Evolutionary conservation across 2,329 filamentous ascomycete species (phyloP).

Genomic region (Alternaria brassicae): DNA sequence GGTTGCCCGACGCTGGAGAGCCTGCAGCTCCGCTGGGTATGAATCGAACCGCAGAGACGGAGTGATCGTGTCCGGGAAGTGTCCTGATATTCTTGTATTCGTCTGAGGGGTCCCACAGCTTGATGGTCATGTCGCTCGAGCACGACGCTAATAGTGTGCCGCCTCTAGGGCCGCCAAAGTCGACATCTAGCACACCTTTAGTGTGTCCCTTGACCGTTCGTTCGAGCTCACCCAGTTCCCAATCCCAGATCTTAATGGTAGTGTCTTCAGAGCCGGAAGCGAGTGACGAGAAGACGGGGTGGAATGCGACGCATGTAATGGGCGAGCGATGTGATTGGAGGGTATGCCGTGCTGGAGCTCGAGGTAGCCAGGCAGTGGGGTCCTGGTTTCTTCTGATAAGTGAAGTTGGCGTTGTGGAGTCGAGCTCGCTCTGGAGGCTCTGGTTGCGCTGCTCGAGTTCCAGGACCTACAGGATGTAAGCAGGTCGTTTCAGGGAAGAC

Average conservation of each 20-base stretch:
- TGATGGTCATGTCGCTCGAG: slow-evolving; percentile 89
- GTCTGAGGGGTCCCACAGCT: slow-evolving; percentile 90
- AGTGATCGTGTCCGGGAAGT: slow-evolving; percentile 89
- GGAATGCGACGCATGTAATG: slow-evolving; percentile 89
- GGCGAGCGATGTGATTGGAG: slow-evolving; percentile 82
- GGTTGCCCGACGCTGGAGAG: slow-evolving; percentile 78
- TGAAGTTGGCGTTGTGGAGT: slow-evolving; percentile 80
- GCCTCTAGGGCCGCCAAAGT: slow-evolving; percentile 85
- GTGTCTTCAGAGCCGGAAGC: slow-evolving; percentile 91
- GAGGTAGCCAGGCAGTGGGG: slow-evolving; percentile 85
- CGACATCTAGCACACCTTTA: slow-evolving; percentile 84
- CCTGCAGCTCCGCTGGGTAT: slow-evolving; percentile 83
- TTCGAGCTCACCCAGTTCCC: slow-evolving; percentile 90
- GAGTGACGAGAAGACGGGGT: slow-evolving; percentile 87
- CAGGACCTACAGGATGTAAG: slow-evolving; percentile 72
- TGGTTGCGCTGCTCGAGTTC: slow-evolving; percentile 82
- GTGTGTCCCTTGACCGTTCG: slow-evolving; percentile 92
- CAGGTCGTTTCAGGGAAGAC: background rate
- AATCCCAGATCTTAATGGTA: slow-evolving; percentile 97
- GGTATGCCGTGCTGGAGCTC: slow-evolving; percentile 78
- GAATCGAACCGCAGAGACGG: slow-evolving; percentile 86
- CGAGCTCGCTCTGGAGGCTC: slow-evolving; percentile 80
- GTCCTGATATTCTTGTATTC: slow-evolving; percentile 97
- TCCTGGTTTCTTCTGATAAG: slow-evolving; percentile 83
- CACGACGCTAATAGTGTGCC: slow-evolving; percentile 82